Evolutionary conservation across 768 basidiomycete genomes (phyloP).

Genomic region (Calvatia gigantea): DNA sequence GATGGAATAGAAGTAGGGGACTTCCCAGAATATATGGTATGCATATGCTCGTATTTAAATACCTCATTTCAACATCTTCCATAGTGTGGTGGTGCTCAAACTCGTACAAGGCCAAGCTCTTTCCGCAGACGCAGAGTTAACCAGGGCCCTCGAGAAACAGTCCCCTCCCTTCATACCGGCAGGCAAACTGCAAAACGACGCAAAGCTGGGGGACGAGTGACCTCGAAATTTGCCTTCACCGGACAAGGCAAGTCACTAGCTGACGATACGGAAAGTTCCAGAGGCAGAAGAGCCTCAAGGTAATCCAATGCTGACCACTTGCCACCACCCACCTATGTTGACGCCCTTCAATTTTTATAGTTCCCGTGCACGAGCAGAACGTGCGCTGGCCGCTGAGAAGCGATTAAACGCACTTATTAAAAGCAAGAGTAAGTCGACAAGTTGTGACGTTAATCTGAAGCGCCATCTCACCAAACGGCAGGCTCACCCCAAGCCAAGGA

Average conservation of each 20-base stretch:
- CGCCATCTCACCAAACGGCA: neutral
- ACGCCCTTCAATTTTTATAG: constrained; percentile 32
- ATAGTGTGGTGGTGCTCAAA: constrained; percentile 81
- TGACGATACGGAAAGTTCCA: constrained; percentile 41
- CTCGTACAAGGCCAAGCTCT: constrained; percentile 51
- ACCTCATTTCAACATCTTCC: neutral
- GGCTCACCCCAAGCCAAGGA: constrained; percentile 13
- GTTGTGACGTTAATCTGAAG: neutral
- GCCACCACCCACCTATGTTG: neutral
- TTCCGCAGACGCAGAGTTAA: constrained; percentile 35
- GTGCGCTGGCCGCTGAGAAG: constrained; percentile 70
- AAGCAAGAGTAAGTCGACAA: constrained; percentile 18
- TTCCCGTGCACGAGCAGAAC: constrained; percentile 76
- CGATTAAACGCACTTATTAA: constrained; percentile 43
- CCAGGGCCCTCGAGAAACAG: constrained; percentile 29
- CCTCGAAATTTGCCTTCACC: constrained; percentile 53
- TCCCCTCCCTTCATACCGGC: constrained; percentile 56
- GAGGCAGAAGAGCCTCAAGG: constrained; percentile 71
- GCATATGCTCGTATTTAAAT: constrained; percentile 9
- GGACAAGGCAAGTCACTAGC: constrained; percentile 54
- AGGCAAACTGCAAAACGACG: constrained; percentile 62
- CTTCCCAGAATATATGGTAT: constrained; percentile 76
- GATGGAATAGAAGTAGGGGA: constrained; percentile 51
- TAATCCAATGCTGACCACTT: constrained; percentile 17
- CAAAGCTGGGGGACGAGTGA: constrained; percentile 70